Evolutionary conservation across 148 eudicot species (phyloP).

Genomic region (Heliosperma pusillum): DNA sequence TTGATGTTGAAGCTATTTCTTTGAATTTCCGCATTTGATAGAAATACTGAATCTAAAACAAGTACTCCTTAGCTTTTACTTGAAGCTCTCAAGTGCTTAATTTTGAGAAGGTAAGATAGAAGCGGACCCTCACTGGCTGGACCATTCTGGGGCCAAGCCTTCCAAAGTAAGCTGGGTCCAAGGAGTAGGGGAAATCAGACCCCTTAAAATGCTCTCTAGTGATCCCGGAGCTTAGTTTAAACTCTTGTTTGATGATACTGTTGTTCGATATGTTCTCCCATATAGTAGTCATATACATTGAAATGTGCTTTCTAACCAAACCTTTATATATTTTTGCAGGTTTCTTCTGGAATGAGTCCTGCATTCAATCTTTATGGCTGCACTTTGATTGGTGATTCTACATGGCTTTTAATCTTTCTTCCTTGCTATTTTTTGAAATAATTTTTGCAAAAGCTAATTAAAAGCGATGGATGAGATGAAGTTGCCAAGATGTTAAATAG

Average conservation of each 20-base stretch:
- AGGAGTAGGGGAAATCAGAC: background rate
- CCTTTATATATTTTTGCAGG: slow-evolving; percentile 34
- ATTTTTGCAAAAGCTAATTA: background rate
- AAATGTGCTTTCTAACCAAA: background rate
- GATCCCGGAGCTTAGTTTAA: background rate
- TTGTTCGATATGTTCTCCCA: background rate
- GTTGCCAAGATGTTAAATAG: background rate
- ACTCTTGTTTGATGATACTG: background rate
- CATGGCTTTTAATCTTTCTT: slow-evolving; percentile 4
- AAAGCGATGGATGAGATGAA: background rate
- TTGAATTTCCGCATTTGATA: background rate
- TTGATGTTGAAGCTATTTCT: background rate
- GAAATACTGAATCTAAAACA: background rate
- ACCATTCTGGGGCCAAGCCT: background rate
- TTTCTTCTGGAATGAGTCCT: slow-evolving; percentile 98
- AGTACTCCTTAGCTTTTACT: background rate
- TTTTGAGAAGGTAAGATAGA: background rate
- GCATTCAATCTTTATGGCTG: slow-evolving; percentile 90
- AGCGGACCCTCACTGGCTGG: background rate
- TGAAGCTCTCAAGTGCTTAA: background rate
- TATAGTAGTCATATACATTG: no score
- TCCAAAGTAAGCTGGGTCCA: background rate
- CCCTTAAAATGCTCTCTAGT: no score
- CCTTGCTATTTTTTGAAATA: background rate
- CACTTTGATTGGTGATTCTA: slow-evolving; percentile 74